Evolutionary conservation across 2,329 filamentous ascomycete species (phyloP).

Genomic region (Exserohilum turcica): DNA sequence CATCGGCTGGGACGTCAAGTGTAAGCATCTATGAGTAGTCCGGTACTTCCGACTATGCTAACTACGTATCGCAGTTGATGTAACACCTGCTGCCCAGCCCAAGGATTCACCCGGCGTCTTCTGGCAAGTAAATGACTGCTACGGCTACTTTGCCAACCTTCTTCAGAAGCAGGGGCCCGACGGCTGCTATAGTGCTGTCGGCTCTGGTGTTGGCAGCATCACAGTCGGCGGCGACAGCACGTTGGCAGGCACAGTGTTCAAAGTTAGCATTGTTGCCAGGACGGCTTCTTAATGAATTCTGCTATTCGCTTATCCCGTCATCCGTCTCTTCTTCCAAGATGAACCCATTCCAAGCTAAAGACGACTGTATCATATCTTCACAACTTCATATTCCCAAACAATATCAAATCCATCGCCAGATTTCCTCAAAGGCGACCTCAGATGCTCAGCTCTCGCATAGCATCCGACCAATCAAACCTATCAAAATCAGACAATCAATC

Average conservation of each 20-base stretch:
- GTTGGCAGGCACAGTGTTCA: constrained; percentile 32
- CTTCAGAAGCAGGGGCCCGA: constrained; percentile 22
- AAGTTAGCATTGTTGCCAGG: constrained; percentile 23
- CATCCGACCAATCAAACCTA: too few relatives aligned
- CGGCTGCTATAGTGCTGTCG: constrained; percentile 27
- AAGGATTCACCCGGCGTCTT: constrained; percentile 21
- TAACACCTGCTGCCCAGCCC: constrained; percentile 27
- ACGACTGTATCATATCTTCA: too few relatives aligned
- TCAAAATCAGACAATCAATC: too few relatives aligned
- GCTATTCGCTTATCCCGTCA: too few relatives aligned
- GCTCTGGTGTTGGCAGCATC: constrained; percentile 30
- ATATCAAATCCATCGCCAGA: too few relatives aligned
- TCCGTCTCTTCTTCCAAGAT: too few relatives aligned
- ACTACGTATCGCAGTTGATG: constrained; percentile 24
- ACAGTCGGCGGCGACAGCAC: constrained; percentile 28
- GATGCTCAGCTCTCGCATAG: too few relatives aligned
- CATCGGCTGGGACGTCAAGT: constrained; percentile 24
- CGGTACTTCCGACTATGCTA: constrained; percentile 1
- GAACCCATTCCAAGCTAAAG: too few relatives aligned
- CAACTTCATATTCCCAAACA: too few relatives aligned
- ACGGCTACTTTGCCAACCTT: constrained; percentile 35
- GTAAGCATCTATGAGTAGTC: constrained; percentile 17
- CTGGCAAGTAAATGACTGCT: constrained; percentile 35
- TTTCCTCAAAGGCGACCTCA: too few relatives aligned
- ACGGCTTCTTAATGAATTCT: too few relatives aligned